Evolutionary conservation across 306 rosid species (phyloP), one percentile per base, ranked within the genome.

Genomic region (Cercis canadensis): DNA sequence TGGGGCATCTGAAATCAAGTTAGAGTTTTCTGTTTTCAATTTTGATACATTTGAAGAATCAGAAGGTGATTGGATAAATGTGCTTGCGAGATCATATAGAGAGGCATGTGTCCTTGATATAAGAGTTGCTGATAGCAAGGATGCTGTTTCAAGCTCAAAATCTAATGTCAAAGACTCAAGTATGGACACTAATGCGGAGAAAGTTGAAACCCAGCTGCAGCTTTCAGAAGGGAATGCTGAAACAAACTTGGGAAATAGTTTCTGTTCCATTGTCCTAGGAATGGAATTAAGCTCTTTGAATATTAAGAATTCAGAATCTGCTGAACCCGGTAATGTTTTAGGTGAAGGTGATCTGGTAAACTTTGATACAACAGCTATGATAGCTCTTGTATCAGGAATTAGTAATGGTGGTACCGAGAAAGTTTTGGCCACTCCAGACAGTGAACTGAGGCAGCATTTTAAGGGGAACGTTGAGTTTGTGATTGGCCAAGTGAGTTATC

Each of bases 361-460:
- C 70, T 88, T 90, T 70, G 97, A 88, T 80, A 93, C 98, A n/a
- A 93, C 97, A 15, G 86, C 98, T 60, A 78, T 93, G 86, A 87
- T 93, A 80, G 98, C 98, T 51, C 70, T 86, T 62, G 89, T 93
- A 8, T 87, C 98, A 4, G 96, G 88, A 54, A 93, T 89, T 59
- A 90, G 98, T 78, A 93, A 90, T 81, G 97, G 92, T 5, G 82
- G 85, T 68, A 76, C 81, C 29, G 41, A 75, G 60, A 88, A 87
- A 73, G 85, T 93, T 58, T 87, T 93, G 85, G 81, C 87, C 52
- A 82, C 92, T 45, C 92, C 96, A 0, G 96, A 93, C 75, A 72
- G 52, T 79, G 89, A 84, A 76, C 62, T 93, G 87, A 93, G 87
- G 74, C 83, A 69, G 69, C 86, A 84, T 57, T 93, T 88, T 78